Evolutionary conservation across 192 early-diverging fungal genomes (phyloP).

Genomic region (Coemansia sp.): DNA sequence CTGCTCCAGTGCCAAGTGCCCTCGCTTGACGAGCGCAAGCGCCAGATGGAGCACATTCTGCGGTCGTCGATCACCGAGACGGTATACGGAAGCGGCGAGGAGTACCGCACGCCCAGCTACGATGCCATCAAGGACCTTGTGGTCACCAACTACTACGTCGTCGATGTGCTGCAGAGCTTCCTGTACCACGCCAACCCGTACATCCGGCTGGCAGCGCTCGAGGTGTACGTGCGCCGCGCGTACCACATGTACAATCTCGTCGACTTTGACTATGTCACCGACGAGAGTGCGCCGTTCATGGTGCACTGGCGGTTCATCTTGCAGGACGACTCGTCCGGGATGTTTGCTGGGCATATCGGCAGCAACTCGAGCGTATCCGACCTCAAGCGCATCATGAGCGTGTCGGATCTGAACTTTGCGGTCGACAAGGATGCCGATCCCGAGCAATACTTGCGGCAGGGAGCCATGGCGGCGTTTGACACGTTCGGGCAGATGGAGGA

Average conservation of each 20-base stretch:
- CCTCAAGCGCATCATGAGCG: constrained; percentile 71
- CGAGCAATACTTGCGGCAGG: constrained; percentile 78
- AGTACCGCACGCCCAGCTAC: constrained; percentile 71
- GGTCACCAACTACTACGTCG: constrained; percentile 92
- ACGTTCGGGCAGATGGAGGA: constrained; percentile 71
- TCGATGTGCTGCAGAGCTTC: constrained; percentile 93
- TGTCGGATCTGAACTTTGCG: constrained; percentile 81
- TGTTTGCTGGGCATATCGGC: constrained; percentile 35
- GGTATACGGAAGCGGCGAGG: constrained; percentile 74
- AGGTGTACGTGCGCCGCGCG: constrained; percentile 95
- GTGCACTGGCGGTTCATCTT: constrained; percentile 80
- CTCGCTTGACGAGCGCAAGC: constrained; percentile 83
- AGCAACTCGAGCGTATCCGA: constrained; percentile 42
- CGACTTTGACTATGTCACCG: constrained; percentile 75
- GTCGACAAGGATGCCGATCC: constrained; percentile 67
- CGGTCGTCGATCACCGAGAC: constrained; percentile 73
- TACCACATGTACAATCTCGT: constrained; percentile 97
- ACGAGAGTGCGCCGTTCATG: constrained; percentile 62
- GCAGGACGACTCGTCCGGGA: constrained; percentile 61
- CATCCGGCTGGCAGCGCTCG: constrained; percentile 83
- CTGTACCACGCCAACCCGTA: constrained; percentile 84
- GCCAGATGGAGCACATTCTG: constrained; percentile 85
- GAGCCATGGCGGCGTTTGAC: constrained; percentile 79
- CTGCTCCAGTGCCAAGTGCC: constrained; percentile 93
- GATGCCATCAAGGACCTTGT: constrained; percentile 83